Evolutionary conservation across 2,329 filamentous ascomycete species (phyloP).

Genomic region (Mycocentrospora acerina): DNA sequence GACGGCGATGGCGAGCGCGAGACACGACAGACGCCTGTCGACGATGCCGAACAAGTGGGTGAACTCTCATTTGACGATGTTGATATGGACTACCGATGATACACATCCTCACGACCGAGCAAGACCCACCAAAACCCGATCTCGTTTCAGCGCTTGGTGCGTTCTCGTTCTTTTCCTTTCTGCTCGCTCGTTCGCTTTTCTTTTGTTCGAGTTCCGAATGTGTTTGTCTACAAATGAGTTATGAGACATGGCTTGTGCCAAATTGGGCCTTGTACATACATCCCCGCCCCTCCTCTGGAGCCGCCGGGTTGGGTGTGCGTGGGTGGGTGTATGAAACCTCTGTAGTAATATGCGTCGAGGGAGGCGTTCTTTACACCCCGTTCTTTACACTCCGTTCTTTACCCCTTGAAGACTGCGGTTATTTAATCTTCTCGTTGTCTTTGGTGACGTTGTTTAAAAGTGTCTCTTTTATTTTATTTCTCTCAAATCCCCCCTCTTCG

Average conservation of each 20-base stretch:
- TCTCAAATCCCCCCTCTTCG: neutral
- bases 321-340: conserved; percentile 30
- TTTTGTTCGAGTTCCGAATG: too few species aligned
- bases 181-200: conserved; percentile 10
- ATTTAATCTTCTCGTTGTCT: conserved; percentile 5
- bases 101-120: conserved; percentile 12
- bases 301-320: too few species aligned
- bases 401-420: neutral
- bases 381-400: too few species aligned
- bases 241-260: conserved; percentile 2
- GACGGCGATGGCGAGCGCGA: conserved; percentile 72
- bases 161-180: conserved; percentile 35
- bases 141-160: conserved; percentile 41
- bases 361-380: conserved; percentile 12
- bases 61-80: conserved; percentile 63
- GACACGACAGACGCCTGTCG: conserved; percentile 46
- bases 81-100: conserved; percentile 61
- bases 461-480: conserved; percentile 4
- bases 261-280: conserved; percentile 27
- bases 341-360: conserved; percentile 34
- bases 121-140: conserved; percentile 29
- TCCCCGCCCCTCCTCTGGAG: conserved; percentile 9
- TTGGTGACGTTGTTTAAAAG: conserved; percentile 11
- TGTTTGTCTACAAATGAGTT: neutral
- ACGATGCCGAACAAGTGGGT: conserved; percentile 67